Percentiles rank a stretch among this genome's conserved stretches.
These are phyloP conservation scores for Priceomyces castillae DNA, from an alignment of 805 yeast species.

Conservation along the genomic window DNA sequence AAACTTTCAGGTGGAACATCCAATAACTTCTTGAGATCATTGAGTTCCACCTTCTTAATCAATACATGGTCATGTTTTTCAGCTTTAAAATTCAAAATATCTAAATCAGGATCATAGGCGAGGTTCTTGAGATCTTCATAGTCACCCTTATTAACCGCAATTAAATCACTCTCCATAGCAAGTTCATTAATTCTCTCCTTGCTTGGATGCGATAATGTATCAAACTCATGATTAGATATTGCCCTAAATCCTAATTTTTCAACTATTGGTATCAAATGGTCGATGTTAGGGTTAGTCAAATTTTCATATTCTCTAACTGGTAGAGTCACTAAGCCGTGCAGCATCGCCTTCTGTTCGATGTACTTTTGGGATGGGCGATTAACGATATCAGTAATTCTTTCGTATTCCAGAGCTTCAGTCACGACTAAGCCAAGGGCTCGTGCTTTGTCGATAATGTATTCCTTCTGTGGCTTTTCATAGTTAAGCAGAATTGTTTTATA, in stretches of 20 bases:
- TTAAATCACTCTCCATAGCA: constrained; percentile 9
- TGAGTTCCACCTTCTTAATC: constrained; percentile 8
- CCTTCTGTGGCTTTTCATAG: constrained; percentile 29
- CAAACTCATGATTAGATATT: constrained; percentile 17
- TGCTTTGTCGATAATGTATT: constrained; percentile 18
- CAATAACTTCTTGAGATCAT: constrained; percentile 11
- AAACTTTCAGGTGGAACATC: constrained; percentile 17
- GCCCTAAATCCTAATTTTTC: constrained; percentile 13
- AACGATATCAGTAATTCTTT: constrained; percentile 12
- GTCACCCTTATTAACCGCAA: constrained; percentile 11
- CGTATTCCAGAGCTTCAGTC: constrained; percentile 12
- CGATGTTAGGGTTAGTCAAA: constrained; percentile 19
- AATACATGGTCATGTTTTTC: constrained; percentile 7
- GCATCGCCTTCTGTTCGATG: constrained; percentile 19
- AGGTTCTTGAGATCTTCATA: constrained; percentile 10
- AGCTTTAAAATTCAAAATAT: constrained; percentile 17
- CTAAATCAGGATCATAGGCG: constrained; percentile 17
- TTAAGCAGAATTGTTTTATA: constrained; percentile 21
- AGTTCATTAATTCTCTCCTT: constrained; percentile 15
- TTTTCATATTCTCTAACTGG: constrained; percentile 9
- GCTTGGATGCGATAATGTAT: constrained; percentile 10
- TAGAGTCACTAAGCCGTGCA: constrained; percentile 11
- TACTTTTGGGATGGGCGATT: constrained; percentile 27
- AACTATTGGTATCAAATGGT: constrained; percentile 20
- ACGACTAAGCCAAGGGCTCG: constrained; percentile 20